Evolutionary conservation across 306 rosid species (phyloP), one percentile per base, ranked within the genome.

Genomic region (Dalbergia cochinchinensis): DNA sequence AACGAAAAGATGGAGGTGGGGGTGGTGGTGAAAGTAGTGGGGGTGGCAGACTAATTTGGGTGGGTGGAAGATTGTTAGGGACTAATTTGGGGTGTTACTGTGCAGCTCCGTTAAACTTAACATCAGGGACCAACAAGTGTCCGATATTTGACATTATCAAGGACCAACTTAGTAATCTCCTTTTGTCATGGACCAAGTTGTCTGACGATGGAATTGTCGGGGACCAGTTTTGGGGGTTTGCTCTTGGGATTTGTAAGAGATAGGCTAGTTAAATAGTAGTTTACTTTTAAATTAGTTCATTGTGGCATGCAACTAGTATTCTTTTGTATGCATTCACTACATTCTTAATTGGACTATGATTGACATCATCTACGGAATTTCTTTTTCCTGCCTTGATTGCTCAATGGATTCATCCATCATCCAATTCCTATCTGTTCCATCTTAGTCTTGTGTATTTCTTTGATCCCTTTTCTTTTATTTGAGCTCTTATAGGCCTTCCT

Each of bases 301-400:
- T 76, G 7, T 71, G 50, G 62, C 62, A 41, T 80, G 74, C 53
- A 48, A 57, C 69, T 79, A 63, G 1, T 58, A 63, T 50, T 75
- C 53, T 48, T 70, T 59, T 65, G 60, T 22, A 39, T 70, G 48
- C 51, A 15, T 16, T 53, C 9, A 44, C 50, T 51, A 54, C 70
- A 47, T 68, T 16, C 62, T 57, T 62, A 45, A 34, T 82, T 78
- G 58, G 66, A 82, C 33, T 70, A 75, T 58, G 8, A 57, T 59
- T 22, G 16, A 74, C 61, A 73, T 58, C 69, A 57, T 54, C 22
- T 57, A 14, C 65, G 74, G 50, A 67, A 41, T 55, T 82, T 78
- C 41, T 48, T 59, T 81, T 14, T 4, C 39, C 54, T 31, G 7
- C 53, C 53, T 9, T 18, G 22, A 60, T 16, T 58, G 41, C 60